phyloP scores from a whole-genome alignment of 768 basidiomycete genomes.

The Boletales sp. region DNA sequence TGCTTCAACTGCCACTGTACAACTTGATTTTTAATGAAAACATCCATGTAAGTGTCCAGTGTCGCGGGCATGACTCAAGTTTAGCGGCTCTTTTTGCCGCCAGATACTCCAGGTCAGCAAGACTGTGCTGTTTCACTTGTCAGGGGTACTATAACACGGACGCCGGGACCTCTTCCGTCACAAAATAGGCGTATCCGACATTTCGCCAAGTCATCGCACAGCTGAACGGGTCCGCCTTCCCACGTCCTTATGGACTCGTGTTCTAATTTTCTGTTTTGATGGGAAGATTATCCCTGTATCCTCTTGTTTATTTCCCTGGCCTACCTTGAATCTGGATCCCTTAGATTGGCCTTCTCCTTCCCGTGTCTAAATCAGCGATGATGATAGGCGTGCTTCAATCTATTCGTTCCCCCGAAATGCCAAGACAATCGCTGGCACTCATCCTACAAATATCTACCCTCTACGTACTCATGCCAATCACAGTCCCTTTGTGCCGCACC shows the following conservation, averaged over 20 bases:
- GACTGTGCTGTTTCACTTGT: background rate
- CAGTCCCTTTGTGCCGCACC: constrained; percentile 1
- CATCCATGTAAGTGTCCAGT: too few relatives aligned
- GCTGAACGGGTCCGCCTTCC: constrained; percentile 9
- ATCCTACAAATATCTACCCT: constrained; percentile 28
- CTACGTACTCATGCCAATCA: background rate
- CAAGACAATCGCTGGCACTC: constrained; percentile 16
- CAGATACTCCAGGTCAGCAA: too few relatives aligned
- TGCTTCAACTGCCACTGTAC: too few relatives aligned
- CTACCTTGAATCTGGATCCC: constrained; percentile 1
- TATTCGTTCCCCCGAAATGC: constrained; percentile 9
- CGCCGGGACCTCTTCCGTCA: background rate
- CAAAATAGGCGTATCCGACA: constrained; percentile 6
- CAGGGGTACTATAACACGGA: background rate
- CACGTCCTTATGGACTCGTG: constrained; percentile 20
- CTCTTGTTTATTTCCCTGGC: constrained; percentile 10
- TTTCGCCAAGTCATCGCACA: constrained; percentile 7
- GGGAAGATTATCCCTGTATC: constrained; percentile 15
- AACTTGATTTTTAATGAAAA: too few relatives aligned
- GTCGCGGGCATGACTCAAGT: too few relatives aligned
- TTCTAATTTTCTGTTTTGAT: constrained; percentile 17
- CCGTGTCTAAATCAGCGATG: constrained; percentile 9
- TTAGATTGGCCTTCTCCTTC: constrained; percentile 11
- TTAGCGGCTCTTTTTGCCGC: too few relatives aligned
- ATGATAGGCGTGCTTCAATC: constrained; percentile 2